Conservation (phyloP, 192 early-diverging fungal species). For the Coemansia sp. region DNA sequence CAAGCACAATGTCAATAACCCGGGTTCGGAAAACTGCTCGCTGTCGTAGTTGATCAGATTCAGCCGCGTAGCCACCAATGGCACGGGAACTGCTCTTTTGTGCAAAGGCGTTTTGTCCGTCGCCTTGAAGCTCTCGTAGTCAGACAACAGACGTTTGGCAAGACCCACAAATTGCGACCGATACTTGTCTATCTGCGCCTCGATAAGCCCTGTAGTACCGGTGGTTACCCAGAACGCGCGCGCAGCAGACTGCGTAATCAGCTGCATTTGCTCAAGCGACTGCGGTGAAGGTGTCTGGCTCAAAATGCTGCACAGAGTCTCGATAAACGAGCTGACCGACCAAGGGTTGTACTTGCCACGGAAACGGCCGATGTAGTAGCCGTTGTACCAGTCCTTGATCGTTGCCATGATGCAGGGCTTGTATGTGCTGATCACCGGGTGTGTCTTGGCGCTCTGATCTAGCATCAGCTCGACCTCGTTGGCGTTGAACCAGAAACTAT, state of each 20-base stretch:
- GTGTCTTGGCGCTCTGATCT: constrained; percentile 22
- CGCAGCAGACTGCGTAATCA: constrained; percentile 9
- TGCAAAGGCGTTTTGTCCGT: not conserved
- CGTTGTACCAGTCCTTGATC: constrained; percentile 20
- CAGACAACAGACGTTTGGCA: constrained; percentile 13
- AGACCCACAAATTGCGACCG: constrained; percentile 14
- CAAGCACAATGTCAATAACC: constrained; percentile 24
- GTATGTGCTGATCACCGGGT: constrained; percentile 4
- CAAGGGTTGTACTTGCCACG: constrained; percentile 51
- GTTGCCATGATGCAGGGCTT: constrained; percentile 9
- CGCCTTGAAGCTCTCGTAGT: constrained; percentile 12
- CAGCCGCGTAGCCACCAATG: constrained; percentile 4
- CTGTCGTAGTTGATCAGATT: constrained; percentile 16
- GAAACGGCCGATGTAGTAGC: constrained; percentile 20
- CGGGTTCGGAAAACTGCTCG: constrained; percentile 24
- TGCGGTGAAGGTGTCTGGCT: constrained; percentile 9
- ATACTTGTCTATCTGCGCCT: constrained; percentile 16
- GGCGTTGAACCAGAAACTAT: constrained; percentile 42
- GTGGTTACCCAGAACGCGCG: constrained; percentile 26
- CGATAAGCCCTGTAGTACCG: constrained; percentile 18
- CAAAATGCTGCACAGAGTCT: constrained; percentile 15
- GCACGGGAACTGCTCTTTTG: constrained; percentile 4
- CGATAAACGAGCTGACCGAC: constrained; percentile 45
- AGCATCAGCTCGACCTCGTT: constrained; percentile 32
- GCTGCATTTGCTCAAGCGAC: not conserved